Evolutionary conservation across 768 basidiomycete species (phyloP), one percentile per base, ranked within the genome.

Genomic region (Xanthoconium stramineum): DNA sequence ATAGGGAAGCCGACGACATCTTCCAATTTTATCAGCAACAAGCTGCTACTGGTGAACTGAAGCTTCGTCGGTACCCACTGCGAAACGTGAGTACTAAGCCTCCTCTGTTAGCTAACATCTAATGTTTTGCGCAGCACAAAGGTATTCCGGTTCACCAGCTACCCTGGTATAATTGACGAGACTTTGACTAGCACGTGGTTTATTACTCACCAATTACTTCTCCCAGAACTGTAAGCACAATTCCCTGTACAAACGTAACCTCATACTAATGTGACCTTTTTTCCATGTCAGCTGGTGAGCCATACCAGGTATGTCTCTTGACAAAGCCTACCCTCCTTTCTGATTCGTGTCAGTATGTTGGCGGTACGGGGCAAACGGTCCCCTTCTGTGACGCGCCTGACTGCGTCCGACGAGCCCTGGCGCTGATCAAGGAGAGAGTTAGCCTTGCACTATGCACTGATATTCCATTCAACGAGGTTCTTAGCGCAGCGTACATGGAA

Each of bases 401-500:
- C 6, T 85, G 86, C 6, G 86, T 91, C 24, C 63, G 72, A 28
- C 72, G 74, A 33, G 88, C 90, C 17, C 77, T 83, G 46, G 67
- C 74, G 2, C 65, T 89, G 32, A 90, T 92, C 42, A 73, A 83
- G 63, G 66, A 69, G 15, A 83, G 86, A 37, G 77, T 85, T 48
- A 57, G 45, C 3, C 69, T 77, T 55, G 81, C 83, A 11, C 66
- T 91, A 14, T 62, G 58, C 3, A 58, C 53, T 15, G 51, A 68
- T 12, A 61, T 72, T 28, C 62, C 70, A 0, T 91, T 92, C 74
- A 93, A 93, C 61, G 90, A 93, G 69, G 78, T 93, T 36, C 77
- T 93, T 32, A 86, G 84, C 56, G 88, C 86, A 45, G 90, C 88
- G 1, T 93, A 93, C 63, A 91, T 92, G 88, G 87, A 89, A 64